Evolutionary conservation across 148 eudicot genomes (phyloP).

Genomic region (Linanthus parryae): DNA sequence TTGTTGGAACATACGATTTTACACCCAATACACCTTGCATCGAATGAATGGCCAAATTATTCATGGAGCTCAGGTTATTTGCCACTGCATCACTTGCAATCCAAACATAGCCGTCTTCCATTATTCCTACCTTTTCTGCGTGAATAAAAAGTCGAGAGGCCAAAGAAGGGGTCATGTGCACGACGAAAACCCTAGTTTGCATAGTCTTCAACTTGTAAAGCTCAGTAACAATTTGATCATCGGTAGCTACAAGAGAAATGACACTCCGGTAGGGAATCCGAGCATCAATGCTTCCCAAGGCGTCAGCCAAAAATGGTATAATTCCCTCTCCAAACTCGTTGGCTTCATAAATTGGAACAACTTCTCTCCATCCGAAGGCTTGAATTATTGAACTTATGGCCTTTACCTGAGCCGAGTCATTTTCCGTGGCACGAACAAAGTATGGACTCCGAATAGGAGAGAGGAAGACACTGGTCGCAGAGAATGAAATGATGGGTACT

Average conservation of each 20-base stretch:
- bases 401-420: conserved; percentile 38
- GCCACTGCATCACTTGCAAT: conserved; percentile 17
- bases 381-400: conserved; percentile 46
- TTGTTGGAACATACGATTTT: neutral
- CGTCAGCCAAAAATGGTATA: conserved; percentile 36
- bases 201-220: conserved; percentile 11
- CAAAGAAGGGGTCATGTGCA: conserved; percentile 16
- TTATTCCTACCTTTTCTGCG: conserved; percentile 15
- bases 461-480: conserved; percentile 52
- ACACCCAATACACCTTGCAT: conserved; percentile 9
- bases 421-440: conserved; percentile 45
- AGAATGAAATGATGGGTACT: conserved; percentile 53
- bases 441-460: conserved; percentile 39
- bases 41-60: neutral
- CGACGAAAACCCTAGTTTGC: conserved; percentile 23
- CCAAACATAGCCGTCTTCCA: conserved; percentile 31
- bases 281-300: conserved; percentile 20
- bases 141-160: conserved; percentile 17
- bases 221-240: conserved; percentile 38
- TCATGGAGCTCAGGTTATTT: conserved; percentile 14
- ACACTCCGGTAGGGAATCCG: conserved; percentile 28
- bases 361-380: conserved; percentile 55
- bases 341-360: conserved; percentile 42
- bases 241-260: conserved; percentile 33
- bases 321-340: conserved; percentile 45